Evolutionary conservation across 2,329 filamentous ascomycete genomes (phyloP).

Genomic region (Alternaria brassicicola): DNA sequence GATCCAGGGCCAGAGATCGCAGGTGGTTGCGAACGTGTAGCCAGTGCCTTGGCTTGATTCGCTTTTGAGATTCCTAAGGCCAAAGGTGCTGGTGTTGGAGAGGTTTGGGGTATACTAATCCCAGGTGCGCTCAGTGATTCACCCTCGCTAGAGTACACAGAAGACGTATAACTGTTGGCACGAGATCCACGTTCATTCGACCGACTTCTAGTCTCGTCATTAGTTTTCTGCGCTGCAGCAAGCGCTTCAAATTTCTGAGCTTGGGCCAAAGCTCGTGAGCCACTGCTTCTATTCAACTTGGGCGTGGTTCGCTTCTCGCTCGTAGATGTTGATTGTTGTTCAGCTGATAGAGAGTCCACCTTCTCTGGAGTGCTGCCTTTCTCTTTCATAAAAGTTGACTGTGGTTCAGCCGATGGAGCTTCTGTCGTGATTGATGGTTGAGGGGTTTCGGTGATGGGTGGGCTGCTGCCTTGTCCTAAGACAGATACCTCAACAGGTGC

Average conservation of each 20-base stretch:
- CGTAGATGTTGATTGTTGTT: background rate
- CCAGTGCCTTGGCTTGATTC: conserved; percentile 1
- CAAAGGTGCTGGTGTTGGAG: conserved; percentile 6
- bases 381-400: background rate
- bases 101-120: background rate
- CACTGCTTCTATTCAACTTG: conserved; percentile 30
- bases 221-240: conserved; percentile 19
- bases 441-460: background rate
- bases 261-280: conserved; percentile 34
- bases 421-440: background rate
- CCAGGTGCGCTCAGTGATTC: background rate
- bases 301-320: conserved; percentile 28
- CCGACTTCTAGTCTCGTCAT: background rate
- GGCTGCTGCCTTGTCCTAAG: background rate
- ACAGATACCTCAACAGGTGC: background rate
- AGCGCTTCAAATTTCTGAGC: conserved; percentile 41
- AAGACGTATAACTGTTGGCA: conserved; percentile 5
- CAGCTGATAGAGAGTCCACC: background rate
- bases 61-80: conserved; percentile 1
- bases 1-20: background rate
- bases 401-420: background rate
- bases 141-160: conserved; percentile 8
- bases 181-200: conserved; percentile 12
- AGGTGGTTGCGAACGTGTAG: background rate
- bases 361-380: background rate